These are phyloP conservation scores for Krasilnikovozyma curviuscula DNA, from an alignment of 768 basidiomycete genomes.

Conservation along the genomic window DNA sequence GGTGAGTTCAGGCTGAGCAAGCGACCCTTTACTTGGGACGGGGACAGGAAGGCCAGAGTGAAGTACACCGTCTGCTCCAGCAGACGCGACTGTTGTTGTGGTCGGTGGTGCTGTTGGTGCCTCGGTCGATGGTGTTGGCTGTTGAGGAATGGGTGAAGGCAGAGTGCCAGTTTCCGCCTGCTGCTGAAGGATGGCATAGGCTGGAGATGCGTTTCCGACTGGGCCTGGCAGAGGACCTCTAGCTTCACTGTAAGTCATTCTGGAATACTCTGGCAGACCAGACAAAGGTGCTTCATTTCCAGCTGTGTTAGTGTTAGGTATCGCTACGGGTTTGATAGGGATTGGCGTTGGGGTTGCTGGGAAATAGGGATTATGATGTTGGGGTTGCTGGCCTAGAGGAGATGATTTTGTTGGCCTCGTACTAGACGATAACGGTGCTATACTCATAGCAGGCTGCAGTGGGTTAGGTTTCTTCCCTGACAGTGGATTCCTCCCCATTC, in stretches of 20 bases:
- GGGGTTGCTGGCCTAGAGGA: neutral
- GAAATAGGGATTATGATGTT: constrained; percentile 9
- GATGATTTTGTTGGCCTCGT: neutral
- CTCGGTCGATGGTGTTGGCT: neutral
- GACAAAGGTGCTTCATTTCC: neutral
- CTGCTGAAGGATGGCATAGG: neutral
- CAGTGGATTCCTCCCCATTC: neutral
- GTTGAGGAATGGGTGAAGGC: neutral
- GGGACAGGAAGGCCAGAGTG: neutral
- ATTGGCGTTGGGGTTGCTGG: neutral
- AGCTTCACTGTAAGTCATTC: constrained; percentile 6
- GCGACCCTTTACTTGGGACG: neutral
- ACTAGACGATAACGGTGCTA: constrained; percentile 8
- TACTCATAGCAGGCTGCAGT: constrained; percentile 6
- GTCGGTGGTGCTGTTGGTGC: neutral
- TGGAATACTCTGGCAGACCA: constrained; percentile 8
- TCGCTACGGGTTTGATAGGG: neutral
- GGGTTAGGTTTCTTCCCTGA: constrained; percentile 5
- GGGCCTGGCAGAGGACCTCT: no score
- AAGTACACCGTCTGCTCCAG: neutral
- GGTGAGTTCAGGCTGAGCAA: neutral
- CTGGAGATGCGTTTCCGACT: neutral
- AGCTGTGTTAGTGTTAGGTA: neutral
- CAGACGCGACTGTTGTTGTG: neutral
- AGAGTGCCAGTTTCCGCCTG: neutral